These are phyloP conservation scores for Capsicum baccatum DNA, from an alignment of 257 asterid species.

Conservation along the genomic window DNA sequence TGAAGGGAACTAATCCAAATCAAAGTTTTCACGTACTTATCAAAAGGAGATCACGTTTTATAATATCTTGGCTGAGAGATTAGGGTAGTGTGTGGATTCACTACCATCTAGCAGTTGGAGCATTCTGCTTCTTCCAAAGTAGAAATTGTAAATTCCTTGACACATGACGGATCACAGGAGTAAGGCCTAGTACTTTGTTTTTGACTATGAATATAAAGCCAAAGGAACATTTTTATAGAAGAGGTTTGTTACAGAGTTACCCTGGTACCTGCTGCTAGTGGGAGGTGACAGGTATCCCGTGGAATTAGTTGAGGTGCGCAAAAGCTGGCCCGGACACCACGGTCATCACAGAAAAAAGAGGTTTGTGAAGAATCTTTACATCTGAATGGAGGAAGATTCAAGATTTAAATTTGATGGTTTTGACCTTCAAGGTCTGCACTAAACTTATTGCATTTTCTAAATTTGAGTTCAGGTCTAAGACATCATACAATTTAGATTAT, in stretches of 20 bases:
- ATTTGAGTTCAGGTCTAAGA: not conserved
- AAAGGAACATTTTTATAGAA: slow-evolving; percentile 18
- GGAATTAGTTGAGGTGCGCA: too few relatives aligned
- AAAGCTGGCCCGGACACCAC: too few relatives aligned
- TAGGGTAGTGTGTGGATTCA: not conserved
- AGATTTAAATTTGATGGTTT: too few relatives aligned
- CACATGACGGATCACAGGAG: not conserved
- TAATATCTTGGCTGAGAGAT: slow-evolving; percentile 12
- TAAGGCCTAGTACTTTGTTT: slow-evolving; percentile 3
- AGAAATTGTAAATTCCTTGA: not conserved
- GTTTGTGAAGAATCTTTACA: too few relatives aligned
- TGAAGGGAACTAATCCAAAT: not conserved
- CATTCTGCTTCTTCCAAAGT: not conserved
- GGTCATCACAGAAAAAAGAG: too few relatives aligned
- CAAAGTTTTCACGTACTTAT: not conserved
- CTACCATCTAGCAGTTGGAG: slow-evolving; percentile 24
- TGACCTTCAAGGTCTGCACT: not conserved
- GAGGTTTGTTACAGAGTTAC: not conserved
- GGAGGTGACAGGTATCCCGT: too few relatives aligned
- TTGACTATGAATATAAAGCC: slow-evolving; percentile 9
- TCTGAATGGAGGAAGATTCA: too few relatives aligned
- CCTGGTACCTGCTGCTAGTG: too few relatives aligned
- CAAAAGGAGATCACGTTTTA: not conserved
- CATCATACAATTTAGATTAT: not conserved
- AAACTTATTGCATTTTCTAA: not conserved